Percentiles rank a stretch among this genome's conserved stretches.
Evolutionary conservation across 805 yeast genomes (phyloP).

Genomic region (Starmerella bombicola): DNA sequence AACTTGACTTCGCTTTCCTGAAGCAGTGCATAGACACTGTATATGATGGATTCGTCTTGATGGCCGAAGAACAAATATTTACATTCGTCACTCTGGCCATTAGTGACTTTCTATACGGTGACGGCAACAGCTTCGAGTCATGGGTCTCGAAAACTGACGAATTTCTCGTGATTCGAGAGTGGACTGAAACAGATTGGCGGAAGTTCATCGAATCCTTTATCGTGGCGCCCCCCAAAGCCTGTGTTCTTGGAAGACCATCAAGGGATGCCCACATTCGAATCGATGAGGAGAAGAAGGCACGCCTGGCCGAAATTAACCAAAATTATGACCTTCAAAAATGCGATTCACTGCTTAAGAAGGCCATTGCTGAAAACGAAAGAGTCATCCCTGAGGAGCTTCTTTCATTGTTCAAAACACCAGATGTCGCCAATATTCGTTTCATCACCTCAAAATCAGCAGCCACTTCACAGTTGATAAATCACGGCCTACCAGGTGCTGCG

Average conservation of each 20-base stretch:
- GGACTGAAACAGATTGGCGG: conserved; percentile 64
- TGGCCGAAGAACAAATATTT: conserved; percentile 41
- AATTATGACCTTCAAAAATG: conserved; percentile 45
- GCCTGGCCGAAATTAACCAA: conserved; percentile 39
- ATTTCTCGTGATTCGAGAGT: conserved; percentile 43
- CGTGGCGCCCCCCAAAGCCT: conserved; percentile 48
- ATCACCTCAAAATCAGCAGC: conserved; percentile 55
- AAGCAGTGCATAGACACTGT: conserved; percentile 55
- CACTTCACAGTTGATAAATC: conserved; percentile 32
- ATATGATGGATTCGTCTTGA: conserved; percentile 39
- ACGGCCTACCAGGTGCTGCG: conserved; percentile 4
- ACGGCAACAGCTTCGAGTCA: conserved; percentile 47
- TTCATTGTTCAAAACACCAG: conserved; percentile 52
- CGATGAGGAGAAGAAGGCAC: conserved; percentile 40
- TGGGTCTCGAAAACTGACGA: conserved; percentile 47
- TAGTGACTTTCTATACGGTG: conserved; percentile 70
- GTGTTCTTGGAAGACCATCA: conserved; percentile 66
- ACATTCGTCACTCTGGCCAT: conserved; percentile 55
- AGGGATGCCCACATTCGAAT: conserved; percentile 40
- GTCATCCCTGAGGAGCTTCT: conserved; percentile 64
- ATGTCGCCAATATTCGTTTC: conserved; percentile 61
- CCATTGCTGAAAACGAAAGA: conserved; percentile 55
- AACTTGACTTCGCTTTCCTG: conserved; percentile 54
- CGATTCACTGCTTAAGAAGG: conserved; percentile 41
- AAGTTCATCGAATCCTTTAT: conserved; percentile 40